Percentiles rank a stretch among this genome's conserved stretches.
phyloP scores from a whole-genome alignment of 2,329 filamentous ascomycete genomes.

The Karstenula rhodostoma region DNA sequence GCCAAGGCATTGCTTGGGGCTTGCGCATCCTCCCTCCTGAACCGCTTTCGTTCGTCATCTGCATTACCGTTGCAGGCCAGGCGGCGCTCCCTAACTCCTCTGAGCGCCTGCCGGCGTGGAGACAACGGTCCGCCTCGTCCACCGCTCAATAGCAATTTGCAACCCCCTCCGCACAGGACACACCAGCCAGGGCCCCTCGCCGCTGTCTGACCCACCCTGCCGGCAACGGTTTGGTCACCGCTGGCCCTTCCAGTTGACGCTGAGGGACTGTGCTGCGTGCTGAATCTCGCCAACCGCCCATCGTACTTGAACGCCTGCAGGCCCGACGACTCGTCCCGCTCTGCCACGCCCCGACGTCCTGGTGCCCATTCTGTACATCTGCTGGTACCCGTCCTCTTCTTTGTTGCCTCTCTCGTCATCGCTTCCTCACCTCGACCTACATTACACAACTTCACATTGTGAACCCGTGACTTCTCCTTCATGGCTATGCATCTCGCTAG shows the following conservation, averaged over 20 bases:
- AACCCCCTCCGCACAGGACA: conserved; percentile 38
- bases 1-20: conserved; percentile 43
- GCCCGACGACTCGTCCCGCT: conserved; percentile 31
- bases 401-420: conserved; percentile 35
- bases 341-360: conserved; percentile 45
- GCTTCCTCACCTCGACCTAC: conserved; percentile 25
- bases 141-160: conserved; percentile 46
- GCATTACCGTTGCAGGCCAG: conserved; percentile 52
- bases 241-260: conserved; percentile 40
- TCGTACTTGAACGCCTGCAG: conserved; percentile 48
- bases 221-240: conserved; percentile 47
- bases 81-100: conserved; percentile 39
- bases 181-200: conserved; percentile 36
- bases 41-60: conserved; percentile 44
- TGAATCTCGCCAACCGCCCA: conserved; percentile 47
- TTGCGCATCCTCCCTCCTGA: conserved; percentile 44
- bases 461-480: conserved; percentile 39
- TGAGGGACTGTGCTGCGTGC: conserved; percentile 38
- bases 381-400: conserved; percentile 37
- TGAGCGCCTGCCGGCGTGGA: conserved; percentile 41
- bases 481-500: conserved; percentile 55
- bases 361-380: conserved; percentile 32
- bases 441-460: conserved; percentile 46
- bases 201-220: conserved; percentile 50
- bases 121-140: conserved; percentile 48